These are phyloP conservation scores for Botrytis fragariae DNA, from an alignment of 2,329 filamentous ascomycete species.

Conservation along the genomic window DNA sequence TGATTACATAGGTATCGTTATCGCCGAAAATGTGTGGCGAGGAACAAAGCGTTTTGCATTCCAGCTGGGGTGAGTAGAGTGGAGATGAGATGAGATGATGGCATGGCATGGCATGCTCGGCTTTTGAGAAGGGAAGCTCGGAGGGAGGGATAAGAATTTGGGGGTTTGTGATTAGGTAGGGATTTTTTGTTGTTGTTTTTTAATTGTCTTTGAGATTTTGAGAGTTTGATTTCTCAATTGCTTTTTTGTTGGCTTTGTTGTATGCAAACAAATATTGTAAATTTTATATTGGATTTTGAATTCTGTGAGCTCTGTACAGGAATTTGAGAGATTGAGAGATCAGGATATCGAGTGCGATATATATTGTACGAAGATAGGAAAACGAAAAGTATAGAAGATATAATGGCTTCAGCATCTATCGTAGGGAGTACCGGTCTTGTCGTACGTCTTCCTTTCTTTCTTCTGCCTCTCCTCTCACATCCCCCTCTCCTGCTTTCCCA, in stretches of 20 bases:
- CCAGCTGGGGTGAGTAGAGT: background rate
- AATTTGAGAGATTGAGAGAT: background rate
- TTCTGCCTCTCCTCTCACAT: no score
- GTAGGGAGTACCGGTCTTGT: constrained; percentile 50
- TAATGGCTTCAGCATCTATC: constrained; percentile 46
- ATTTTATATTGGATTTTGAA: no score
- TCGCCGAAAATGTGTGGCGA: background rate
- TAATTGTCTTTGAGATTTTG: background rate
- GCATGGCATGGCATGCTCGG: background rate
- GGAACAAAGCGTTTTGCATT: background rate
- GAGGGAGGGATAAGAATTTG: background rate
- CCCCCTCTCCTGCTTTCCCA: background rate
- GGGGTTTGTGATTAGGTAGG: background rate
- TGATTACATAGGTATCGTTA: background rate
- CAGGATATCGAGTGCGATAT: background rate
- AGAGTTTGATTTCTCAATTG: no score
- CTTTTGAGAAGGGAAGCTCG: background rate
- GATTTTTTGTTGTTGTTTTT: background rate
- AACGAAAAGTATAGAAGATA: background rate
- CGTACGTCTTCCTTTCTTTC: constrained; percentile 38
- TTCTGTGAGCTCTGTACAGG: no score
- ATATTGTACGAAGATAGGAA: background rate
- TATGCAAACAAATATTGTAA: no score
- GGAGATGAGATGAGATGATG: background rate
- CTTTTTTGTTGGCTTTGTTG: no score